Conservation (phyloP, 2,329 filamentous ascomycete species). For the Davidsoniella virescens region DNA sequence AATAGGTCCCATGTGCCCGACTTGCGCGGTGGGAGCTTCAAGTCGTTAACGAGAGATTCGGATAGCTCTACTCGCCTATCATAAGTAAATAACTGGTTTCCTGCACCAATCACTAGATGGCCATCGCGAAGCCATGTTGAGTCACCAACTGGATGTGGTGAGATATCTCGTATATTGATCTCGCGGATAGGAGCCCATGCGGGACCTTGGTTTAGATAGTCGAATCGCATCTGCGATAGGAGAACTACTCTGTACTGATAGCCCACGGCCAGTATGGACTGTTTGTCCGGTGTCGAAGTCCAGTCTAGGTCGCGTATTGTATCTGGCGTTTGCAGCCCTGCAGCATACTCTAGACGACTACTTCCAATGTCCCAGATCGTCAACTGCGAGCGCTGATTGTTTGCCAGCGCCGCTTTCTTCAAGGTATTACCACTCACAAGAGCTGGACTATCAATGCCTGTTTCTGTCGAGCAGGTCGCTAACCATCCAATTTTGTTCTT, state of each 20-base stretch:
- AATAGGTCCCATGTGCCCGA: constrained; percentile 53
- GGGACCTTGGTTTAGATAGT: constrained; percentile 77
- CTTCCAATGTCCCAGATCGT: constrained; percentile 86
- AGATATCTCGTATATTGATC: constrained; percentile 64
- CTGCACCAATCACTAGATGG: constrained; percentile 71
- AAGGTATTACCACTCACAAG: constrained; percentile 74
- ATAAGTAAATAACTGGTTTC: constrained; percentile 80
- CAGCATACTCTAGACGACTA: constrained; percentile 64
- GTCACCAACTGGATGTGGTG: constrained; percentile 81
- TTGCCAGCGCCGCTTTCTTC: constrained; percentile 72
- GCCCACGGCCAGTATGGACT: constrained; percentile 81
- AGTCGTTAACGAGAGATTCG: constrained; percentile 38
- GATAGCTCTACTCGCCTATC: constrained; percentile 55
- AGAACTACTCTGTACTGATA: constrained; percentile 75
- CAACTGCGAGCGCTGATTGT: constrained; percentile 53
- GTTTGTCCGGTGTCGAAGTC: constrained; percentile 79
- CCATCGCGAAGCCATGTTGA: constrained; percentile 82
- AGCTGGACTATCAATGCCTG: constrained; percentile 53
- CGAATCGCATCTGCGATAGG: constrained; percentile 75
- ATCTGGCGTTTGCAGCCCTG: constrained; percentile 56
- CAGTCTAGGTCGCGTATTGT: constrained; percentile 78
- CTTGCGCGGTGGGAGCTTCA: constrained; percentile 31
- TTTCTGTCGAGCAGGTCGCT: constrained; percentile 65
- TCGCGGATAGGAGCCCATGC: constrained; percentile 78
- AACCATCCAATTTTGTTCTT: constrained; percentile 60